Evolutionary conservation across 805 yeast species (phyloP).

Genomic region (Cyberlindnera subsufficiens): DNA sequence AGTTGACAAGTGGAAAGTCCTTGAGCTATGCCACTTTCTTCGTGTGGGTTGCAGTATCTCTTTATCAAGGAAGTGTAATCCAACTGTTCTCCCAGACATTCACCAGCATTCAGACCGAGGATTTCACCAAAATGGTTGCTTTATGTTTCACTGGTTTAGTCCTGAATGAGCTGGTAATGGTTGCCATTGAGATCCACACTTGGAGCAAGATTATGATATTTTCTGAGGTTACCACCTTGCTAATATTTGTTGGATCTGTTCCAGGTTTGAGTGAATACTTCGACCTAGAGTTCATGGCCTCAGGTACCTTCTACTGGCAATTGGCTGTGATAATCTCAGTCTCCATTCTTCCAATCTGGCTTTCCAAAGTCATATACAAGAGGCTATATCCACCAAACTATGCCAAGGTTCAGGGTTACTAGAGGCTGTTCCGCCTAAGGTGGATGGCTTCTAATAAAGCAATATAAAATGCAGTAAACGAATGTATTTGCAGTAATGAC

Average conservation of each 20-base stretch:
- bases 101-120: slow-evolving; percentile 48
- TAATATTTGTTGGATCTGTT: slow-evolving; percentile 62
- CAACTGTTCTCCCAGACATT: slow-evolving; percentile 79
- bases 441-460: slow-evolving; percentile 4
- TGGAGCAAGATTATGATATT: slow-evolving; percentile 80
- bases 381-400: slow-evolving; percentile 88
- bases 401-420: slow-evolving; percentile 87
- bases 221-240: slow-evolving; percentile 65
- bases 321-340: slow-evolving; percentile 53
- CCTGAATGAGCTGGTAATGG: slow-evolving; percentile 87
- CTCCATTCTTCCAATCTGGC: slow-evolving; percentile 87
- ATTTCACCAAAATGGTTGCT: slow-evolving; percentile 76
- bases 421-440: slow-evolving; percentile 18
- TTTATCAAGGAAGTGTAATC: slow-evolving; percentile 86
- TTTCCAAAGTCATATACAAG: slow-evolving; percentile 67
- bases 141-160: slow-evolving; percentile 75
- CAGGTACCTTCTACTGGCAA: slow-evolving; percentile 66
- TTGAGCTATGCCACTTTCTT: slow-evolving; percentile 83
- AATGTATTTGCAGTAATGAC: not conserved
- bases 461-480: not conserved
- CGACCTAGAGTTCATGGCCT: slow-evolving; percentile 56
- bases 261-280: slow-evolving; percentile 89
- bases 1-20: slow-evolving; percentile 81
- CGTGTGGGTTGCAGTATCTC: slow-evolving; percentile 82
- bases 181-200: slow-evolving; percentile 84